phyloP scores from a whole-genome alignment of 2,329 filamentous ascomycete genomes.

The Colletotrichum camelliae region DNA sequence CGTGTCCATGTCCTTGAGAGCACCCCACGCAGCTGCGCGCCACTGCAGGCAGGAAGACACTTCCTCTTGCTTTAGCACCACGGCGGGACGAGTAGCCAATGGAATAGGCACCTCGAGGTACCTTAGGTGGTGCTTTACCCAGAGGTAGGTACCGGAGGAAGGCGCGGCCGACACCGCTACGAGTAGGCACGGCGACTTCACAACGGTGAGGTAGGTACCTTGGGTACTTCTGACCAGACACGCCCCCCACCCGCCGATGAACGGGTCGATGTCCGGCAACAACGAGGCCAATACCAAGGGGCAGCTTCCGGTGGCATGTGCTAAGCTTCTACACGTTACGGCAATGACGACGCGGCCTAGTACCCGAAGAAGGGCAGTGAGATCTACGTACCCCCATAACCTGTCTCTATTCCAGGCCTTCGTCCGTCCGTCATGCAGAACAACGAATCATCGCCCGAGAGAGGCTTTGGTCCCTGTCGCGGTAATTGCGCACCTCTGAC shows the following conservation, averaged over 20 bases:
- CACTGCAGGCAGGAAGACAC: neutral
- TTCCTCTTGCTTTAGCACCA: neutral
- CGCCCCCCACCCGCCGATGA: conserved; percentile 6
- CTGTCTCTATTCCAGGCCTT: neutral
- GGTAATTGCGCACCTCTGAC: conserved; percentile 18
- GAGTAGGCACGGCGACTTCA: neutral
- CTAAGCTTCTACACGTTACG: conserved; percentile 12
- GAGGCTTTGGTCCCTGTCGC: neutral
- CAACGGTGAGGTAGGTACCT: neutral
- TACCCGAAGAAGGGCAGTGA: neutral
- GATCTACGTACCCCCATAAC: neutral
- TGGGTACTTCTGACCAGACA: neutral
- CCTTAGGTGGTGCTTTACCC: too few species aligned
- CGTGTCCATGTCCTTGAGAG: conserved; percentile 1
- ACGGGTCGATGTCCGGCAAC: neutral
- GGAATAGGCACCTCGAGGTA: too few species aligned
- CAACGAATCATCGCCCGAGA: neutral
- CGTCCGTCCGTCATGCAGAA: neutral
- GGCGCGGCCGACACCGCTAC: neutral
- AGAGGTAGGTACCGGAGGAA: neutral
- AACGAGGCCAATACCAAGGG: neutral
- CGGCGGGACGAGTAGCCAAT: too few species aligned
- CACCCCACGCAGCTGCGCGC: conserved; percentile 8
- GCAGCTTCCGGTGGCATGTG: neutral
- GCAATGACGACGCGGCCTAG: neutral